Percentiles rank a stretch among this genome's conserved stretches.
phyloP scores from a whole-genome alignment of 139 green algal genomes.

The Nannochloris sp. region DNA sequence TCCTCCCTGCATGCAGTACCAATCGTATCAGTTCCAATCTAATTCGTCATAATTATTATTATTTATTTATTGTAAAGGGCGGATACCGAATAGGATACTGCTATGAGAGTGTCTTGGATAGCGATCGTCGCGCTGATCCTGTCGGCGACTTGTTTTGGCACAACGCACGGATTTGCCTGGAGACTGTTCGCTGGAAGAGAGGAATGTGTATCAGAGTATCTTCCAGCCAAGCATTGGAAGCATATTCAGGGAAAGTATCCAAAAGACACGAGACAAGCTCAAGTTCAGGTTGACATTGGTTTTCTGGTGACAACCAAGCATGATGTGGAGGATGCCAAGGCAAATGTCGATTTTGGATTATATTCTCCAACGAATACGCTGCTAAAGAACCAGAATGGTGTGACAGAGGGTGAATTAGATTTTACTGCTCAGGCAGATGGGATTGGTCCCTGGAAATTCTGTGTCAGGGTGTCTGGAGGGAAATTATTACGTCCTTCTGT shows the following conservation, averaged over 20 bases:
- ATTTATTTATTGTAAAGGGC: no score
- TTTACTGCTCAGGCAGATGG: not conserved
- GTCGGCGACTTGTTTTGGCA: not conserved
- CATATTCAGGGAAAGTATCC: constrained; percentile 17
- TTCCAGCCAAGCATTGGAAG: constrained; percentile 27
- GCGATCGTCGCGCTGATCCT: not conserved
- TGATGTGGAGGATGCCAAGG: constrained; percentile 27
- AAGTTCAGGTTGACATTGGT: constrained; percentile 17
- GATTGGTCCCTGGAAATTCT: constrained; percentile 26
- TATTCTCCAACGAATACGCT: constrained; percentile 17
- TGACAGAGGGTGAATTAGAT: constrained; percentile 24
- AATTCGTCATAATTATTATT: no score
- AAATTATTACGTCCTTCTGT: constrained; percentile 32
- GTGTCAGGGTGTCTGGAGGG: constrained; percentile 27
- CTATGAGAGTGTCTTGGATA: no score
- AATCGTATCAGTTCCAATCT: no score
- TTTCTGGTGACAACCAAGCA: constrained; percentile 31
- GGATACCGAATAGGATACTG: no score
- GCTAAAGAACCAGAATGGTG: constrained; percentile 16
- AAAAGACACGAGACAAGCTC: constrained; percentile 6
- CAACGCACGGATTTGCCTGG: constrained; percentile 10
- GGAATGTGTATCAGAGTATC: constrained; percentile 28
- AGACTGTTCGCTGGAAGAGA: constrained; percentile 31
- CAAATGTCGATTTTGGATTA: constrained; percentile 21
- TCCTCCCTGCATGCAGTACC: no score